Conservation (phyloP, 2,329 filamentous ascomycete genomes). For the Sodiomyces alkalinus region DNA sequence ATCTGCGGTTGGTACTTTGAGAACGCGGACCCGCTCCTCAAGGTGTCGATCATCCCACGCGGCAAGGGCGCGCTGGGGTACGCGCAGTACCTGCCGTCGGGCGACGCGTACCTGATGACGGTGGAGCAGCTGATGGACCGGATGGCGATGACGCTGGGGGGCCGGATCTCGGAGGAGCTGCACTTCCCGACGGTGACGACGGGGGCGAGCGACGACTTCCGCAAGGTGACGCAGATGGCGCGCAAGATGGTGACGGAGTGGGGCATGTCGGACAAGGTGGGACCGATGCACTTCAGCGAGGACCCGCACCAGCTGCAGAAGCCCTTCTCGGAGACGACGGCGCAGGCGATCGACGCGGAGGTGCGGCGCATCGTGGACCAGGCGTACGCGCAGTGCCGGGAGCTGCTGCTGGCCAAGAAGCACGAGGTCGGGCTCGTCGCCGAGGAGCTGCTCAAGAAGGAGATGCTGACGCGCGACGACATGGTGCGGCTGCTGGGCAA, state of each 20-base stretch:
- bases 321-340: slow-evolving; percentile 90
- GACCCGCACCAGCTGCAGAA: slow-evolving; percentile 74
- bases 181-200: slow-evolving; percentile 96
- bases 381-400: slow-evolving; percentile 80
- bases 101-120: slow-evolving; percentile 91
- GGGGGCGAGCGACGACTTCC: slow-evolving; percentile 92
- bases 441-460: slow-evolving; percentile 83
- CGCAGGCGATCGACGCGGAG: slow-evolving; percentile 80
- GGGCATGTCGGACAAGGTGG: slow-evolving; percentile 93
- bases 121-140: slow-evolving; percentile 94
- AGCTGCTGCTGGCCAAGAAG: slow-evolving; percentile 74
- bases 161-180: slow-evolving; percentile 86
- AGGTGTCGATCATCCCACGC: slow-evolving; percentile 96
- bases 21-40: slow-evolving; percentile 90
- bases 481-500: slow-evolving; percentile 78
- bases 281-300: slow-evolving; percentile 81
- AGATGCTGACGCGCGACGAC: slow-evolving; percentile 82
- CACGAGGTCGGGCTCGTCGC: slow-evolving; percentile 77
- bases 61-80: slow-evolving; percentile 89
- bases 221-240: slow-evolving; percentile 93
- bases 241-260: slow-evolving; percentile 98
- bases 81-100: slow-evolving; percentile 86
- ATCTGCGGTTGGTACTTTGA: slow-evolving; percentile 98
- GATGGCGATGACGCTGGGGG: slow-evolving; percentile 98
- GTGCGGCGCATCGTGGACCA: slow-evolving; percentile 84